Evolutionary conservation across 2,329 filamentous ascomycete species (phyloP).

Genomic region (Fusarium papillatum): DNA sequence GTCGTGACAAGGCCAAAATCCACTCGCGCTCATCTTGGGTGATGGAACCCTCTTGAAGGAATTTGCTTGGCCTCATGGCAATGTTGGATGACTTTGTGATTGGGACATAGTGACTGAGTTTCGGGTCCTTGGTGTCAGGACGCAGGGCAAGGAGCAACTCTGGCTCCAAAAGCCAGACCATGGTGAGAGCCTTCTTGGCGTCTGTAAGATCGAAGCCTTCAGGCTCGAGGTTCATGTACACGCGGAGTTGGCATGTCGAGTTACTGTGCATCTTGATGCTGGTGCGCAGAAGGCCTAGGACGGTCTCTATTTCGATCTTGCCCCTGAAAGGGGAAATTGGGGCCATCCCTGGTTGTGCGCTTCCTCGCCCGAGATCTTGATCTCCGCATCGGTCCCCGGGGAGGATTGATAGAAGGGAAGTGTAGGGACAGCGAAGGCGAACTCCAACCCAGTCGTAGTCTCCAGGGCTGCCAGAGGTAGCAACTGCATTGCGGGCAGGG

Average conservation of each 20-base stretch:
- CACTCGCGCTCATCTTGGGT: neutral
- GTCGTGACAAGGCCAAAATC: slow-evolving; percentile 12
- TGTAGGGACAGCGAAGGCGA: slow-evolving; percentile 38
- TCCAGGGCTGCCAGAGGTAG: slow-evolving; percentile 21
- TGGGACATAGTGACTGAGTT: slow-evolving; percentile 15
- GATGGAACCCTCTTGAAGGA: neutral
- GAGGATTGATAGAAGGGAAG: neutral
- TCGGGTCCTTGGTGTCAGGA: neutral
- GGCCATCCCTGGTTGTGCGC: neutral
- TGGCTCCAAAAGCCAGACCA: slow-evolving; percentile 30
- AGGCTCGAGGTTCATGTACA: slow-evolving; percentile 14
- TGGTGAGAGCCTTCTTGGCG: slow-evolving; percentile 24
- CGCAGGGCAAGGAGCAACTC: slow-evolving; percentile 23
- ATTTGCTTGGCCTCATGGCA: slow-evolving; percentile 11
- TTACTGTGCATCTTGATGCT: slow-evolving; percentile 39
- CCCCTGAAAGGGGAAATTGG: neutral
- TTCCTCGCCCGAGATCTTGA: neutral
- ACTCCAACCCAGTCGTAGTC: slow-evolving; percentile 46
- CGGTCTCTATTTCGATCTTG: slow-evolving; percentile 19
- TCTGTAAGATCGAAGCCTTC: slow-evolving; percentile 24
- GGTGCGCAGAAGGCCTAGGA: slow-evolving; percentile 20
- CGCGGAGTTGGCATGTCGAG: slow-evolving; percentile 38
- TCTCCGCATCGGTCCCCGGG: neutral
- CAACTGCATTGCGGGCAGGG: slow-evolving; percentile 20
- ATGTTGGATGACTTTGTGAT: slow-evolving; percentile 19